A percentile compares a stretch with the other conserved stretches of the same genome.
These are phyloP conservation scores for Coniochaeta hoffmannii DNA, from an alignment of 2,329 filamentous ascomycete genomes.

Conservation along the genomic window DNA sequence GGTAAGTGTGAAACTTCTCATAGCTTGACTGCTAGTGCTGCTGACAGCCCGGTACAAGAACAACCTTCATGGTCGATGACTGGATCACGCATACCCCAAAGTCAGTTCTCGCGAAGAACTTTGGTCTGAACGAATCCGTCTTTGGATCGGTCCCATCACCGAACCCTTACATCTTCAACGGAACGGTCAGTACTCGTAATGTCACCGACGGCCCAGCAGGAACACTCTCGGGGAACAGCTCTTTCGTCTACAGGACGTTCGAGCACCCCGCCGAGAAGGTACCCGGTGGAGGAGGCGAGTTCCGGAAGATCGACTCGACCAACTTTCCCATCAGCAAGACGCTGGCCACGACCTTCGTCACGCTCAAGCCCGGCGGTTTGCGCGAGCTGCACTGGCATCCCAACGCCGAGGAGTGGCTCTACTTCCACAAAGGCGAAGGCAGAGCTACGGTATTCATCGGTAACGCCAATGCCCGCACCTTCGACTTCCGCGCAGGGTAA, in stretches of 20 bases:
- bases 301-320: slow-evolving; percentile 58
- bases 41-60: slow-evolving; percentile 28
- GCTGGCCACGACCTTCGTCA: slow-evolving; percentile 57
- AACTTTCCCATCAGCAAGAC: slow-evolving; percentile 62
- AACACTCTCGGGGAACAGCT: slow-evolving; percentile 46
- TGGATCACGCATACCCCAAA: slow-evolving; percentile 62
- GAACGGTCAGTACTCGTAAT: slow-evolving; percentile 39
- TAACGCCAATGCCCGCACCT: slow-evolving; percentile 52
- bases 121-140: slow-evolving; percentile 51
- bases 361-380: slow-evolving; percentile 54
- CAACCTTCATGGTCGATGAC: slow-evolving; percentile 64
- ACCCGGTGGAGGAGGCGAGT: slow-evolving; percentile 52
- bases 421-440: slow-evolving; percentile 57
- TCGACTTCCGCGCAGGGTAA: slow-evolving; percentile 54
- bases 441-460: slow-evolving; percentile 60
- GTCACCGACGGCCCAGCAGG: slow-evolving; percentile 38
- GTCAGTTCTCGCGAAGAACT: slow-evolving; percentile 59
- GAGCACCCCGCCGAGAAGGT: slow-evolving; percentile 48
- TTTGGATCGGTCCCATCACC: slow-evolving; percentile 50
- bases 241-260: slow-evolving; percentile 54
- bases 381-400: slow-evolving; percentile 54
- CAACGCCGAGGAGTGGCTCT: slow-evolving; percentile 63
- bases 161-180: slow-evolving; percentile 56
- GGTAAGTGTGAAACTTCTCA: slow-evolving; percentile 27
- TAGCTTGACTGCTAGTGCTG: background rate